Base-by-base conservation (phyloP, 768 basidiomycete genomes). In the Amanita pallidorosea region DNA sequence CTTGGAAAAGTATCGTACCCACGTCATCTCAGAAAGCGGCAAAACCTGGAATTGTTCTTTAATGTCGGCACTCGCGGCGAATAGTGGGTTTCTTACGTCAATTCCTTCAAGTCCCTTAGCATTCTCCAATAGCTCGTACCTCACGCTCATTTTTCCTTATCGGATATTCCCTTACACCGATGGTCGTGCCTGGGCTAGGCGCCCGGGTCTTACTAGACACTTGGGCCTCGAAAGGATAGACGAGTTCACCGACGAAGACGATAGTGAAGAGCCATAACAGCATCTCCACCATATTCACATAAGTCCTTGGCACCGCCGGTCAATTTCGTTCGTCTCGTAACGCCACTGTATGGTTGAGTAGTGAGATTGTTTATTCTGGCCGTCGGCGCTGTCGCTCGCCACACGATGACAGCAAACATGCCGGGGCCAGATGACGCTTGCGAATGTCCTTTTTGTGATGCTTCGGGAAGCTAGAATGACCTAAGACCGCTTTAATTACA, bases 391-490 rank as follows among this genome's bases (percentile, higher is more conserved):
- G 37, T 48, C 37, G 15, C 13, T 15, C 22, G 13, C 27, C 15
- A n/a, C 15, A 34, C 36, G n/a, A 33, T 29, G 22, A 17, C n/a
- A 29, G 22, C 45, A 51, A 45, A 56, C 47, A 58, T 72, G 81
- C 85, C 86, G 86, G 85, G 86, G 86, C 86, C 86, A 88, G 81
- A 85, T 80, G 86, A 88, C 80, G 58, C 82, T 83, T 71, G 63
- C 67, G 66, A 65, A 65, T 52, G 2, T 33, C 45, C n/a, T 34
- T 5, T 13, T 33, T 33, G 25, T 22, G 49, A 48, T 34, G 36
- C 49, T 62, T 74, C 65, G 71, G 75, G 72, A 70, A 79, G 77
- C 60, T 11, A 56, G 78, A 37, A 64, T 77, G 79, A 81, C 73
- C 68, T 71, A 73, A 61, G 75, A 76, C 80, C 79, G 79, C 71